Evolutionary conservation across 176 grass and related monocot genomes (phyloP), one percentile per base, ranked within the genome.

Genomic region (Musa itinerans): DNA sequence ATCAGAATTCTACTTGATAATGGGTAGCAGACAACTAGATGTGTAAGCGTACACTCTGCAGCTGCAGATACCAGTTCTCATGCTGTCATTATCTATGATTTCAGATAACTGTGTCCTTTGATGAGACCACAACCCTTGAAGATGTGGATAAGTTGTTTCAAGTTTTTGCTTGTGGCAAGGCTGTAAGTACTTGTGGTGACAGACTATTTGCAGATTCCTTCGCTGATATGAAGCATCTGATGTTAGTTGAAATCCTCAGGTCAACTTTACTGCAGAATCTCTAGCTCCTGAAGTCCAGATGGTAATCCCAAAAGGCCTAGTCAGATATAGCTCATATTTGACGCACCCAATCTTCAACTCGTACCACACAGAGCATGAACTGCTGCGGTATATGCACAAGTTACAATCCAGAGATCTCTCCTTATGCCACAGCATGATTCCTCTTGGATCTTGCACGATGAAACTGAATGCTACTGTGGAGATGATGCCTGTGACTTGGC

Each of bases 401-500:
- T 80, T 94, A 78, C 95, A 99, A 81, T 81, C 78, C 26, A 99
- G 88, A 77, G 95, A 94, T 89, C 86, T 99, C 26, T 99, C 95
- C 11, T 76, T 99, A 14, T 99, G 95, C 78, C 95, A 99, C 82
- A 99, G 95, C 79, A 99, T 99, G 95, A 99, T 99, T 73, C 91
- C 95, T 76, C 88, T 99, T 59, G 95, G 95, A 78, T 99, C 95
- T 72, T 99, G 95, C 83, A 99, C 95, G 43, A 99, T 99, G 95
- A 99, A 99, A 87, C 82, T 99, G 50, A 99, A 99, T 83, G 91
- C 95, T 71, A 99, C 91, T 10, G 91, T 81, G 11, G 95, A 99
- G 83, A 99, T 99, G 91, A 99, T 99, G 83, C 95, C 95, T n/a
- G 95, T 99, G 43, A 99, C 91, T 65, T 91, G 82, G 63, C 88